phyloP scores from a whole-genome alignment of 768 basidiomycete genomes.

The Kondoa subrosea region DNA sequence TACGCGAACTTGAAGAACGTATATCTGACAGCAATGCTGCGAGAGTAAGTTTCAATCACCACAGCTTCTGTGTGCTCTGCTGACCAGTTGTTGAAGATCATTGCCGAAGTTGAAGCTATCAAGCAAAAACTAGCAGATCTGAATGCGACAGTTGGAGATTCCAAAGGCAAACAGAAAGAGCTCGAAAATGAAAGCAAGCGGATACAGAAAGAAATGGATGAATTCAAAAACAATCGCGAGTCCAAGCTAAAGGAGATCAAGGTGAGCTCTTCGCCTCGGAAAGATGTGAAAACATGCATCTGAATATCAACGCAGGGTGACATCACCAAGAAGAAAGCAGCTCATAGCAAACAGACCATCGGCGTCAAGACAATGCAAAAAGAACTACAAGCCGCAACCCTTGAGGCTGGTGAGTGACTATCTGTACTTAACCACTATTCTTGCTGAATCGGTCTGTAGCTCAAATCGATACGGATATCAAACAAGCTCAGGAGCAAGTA shows the following conservation, averaged over 20 bases:
- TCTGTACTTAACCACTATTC: background rate
- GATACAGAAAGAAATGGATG: constrained; percentile 89
- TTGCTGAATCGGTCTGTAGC: constrained; percentile 38
- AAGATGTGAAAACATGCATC: no score
- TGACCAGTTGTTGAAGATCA: constrained; percentile 41
- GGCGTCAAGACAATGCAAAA: constrained; percentile 72
- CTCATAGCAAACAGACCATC: constrained; percentile 62
- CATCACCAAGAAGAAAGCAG: constrained; percentile 63
- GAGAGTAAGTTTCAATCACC: constrained; percentile 41
- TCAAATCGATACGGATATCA: constrained; percentile 61
- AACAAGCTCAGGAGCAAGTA: constrained; percentile 38
- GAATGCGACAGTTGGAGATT: constrained; percentile 43
- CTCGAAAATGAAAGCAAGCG: constrained; percentile 64
- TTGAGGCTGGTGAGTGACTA: constrained; percentile 62
- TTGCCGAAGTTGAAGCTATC: constrained; percentile 56
- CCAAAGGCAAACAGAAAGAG: constrained; percentile 57
- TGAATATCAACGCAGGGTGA: constrained; percentile 50
- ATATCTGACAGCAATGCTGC: constrained; percentile 76
- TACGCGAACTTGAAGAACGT: constrained; percentile 63
- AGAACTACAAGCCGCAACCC: constrained; percentile 65
- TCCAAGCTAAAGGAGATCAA: constrained; percentile 89
- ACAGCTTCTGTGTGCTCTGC: background rate
- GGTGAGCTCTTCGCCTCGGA: no score
- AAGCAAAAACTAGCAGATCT: constrained; percentile 50
- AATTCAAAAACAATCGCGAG: constrained; percentile 98